These are phyloP conservation scores for Isochrysis galbana DNA, from an alignment of 78 protist genomes.

Conservation along the genomic window DNA sequence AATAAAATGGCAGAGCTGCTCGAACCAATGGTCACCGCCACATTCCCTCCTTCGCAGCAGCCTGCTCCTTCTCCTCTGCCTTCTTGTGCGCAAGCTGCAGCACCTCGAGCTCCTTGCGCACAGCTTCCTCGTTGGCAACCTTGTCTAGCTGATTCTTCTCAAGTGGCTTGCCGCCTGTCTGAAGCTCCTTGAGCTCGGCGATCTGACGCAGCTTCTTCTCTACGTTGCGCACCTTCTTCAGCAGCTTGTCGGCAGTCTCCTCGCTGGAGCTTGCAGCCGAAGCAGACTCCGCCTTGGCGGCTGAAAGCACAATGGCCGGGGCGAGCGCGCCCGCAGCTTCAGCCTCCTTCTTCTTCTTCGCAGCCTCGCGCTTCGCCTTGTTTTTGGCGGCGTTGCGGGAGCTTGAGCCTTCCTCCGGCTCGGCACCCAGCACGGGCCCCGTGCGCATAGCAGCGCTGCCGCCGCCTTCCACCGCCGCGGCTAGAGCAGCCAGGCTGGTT, in stretches of 20 bases:
- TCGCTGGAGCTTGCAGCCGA: not conserved
- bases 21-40: no score
- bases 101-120: not conserved
- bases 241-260: not conserved
- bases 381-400: not conserved
- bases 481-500: not conserved
- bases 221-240: not conserved
- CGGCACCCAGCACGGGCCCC: not conserved
- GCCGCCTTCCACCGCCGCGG: not conserved
- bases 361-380: slow-evolving; percentile 4
- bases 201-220: slow-evolving; percentile 21
- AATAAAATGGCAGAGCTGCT: no score
- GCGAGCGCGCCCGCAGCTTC: not conserved
- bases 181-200: slow-evolving; percentile 14
- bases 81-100: no score
- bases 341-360: not conserved
- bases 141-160: slow-evolving; percentile 32
- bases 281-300: not conserved
- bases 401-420: not conserved
- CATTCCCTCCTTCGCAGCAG: not conserved
- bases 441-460: not conserved
- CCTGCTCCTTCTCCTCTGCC: not conserved
- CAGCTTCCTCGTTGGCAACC: not conserved
- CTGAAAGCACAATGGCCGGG: no score
- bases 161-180: not conserved